Base-by-base conservation (phyloP, 208 protist genomes). In the Tritrichomonas foetus region DNA sequence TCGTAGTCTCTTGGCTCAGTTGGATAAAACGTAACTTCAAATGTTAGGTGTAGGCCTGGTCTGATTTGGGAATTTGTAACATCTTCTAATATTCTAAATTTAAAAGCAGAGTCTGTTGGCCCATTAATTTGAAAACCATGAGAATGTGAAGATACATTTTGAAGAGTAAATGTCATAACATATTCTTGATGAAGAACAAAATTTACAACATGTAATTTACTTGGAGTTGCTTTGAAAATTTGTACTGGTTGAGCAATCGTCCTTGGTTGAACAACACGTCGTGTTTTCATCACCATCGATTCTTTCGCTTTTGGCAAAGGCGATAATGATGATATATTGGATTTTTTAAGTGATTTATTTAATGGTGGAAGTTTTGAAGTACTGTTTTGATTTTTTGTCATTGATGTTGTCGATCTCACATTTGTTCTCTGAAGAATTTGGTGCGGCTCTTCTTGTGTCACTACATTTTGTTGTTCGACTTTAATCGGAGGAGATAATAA, bases 191-290 rank as follows among this genome's bases (percentile, higher is more conserved):
- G 39, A 57, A 57, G 39, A 5, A 20, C 8, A 36, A 89, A 89
- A 89, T 89, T 89, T 22, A 89, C 47, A 50, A 89, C 78, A 27
- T 57, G 41, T 27, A 89, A 20, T 16, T 89, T n/a, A 53, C 1
- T 49, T 89, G 78, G 78, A n/a, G 78, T 89, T 0, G 47, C 41
- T 89, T 89, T 89, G 47, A 89, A 89, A 30, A 82, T 82, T 82
- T 49, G 47, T 41, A 50, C 74, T 49, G 74, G 74, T 30, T 82
- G 47, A 50, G 33, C 39, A 41, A 82, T 39, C 20, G 50, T 82
- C 50, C 50, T 82, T 50, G 47, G 33, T 50, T 50, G 39, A 82
- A 16, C 25, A 9, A 14, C 41, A 41, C 74, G 13, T 49, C 9
- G 3, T n/a, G 41, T 20, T 36, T 16, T 41, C 1, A 82, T 39